Evolutionary conservation across 345 rosid genomes (phyloP), one percentile per base, ranked within the genome.

Genomic region (Xanthoceras sorbifolium): DNA sequence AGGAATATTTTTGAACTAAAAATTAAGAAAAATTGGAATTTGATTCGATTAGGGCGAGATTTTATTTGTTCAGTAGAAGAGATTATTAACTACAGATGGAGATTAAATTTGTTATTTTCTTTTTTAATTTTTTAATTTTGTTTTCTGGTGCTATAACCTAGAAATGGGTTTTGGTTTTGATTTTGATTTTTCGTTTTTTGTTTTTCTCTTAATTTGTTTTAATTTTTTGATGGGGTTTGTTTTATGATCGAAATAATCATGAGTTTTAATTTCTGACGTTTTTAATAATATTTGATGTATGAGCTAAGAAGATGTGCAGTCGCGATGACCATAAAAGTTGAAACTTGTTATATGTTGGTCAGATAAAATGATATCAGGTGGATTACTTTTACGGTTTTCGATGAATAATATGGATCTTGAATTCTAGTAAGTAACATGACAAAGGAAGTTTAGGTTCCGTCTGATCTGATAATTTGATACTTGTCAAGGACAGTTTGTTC

Each of bases 381-480:
- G 64, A 9, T 23, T 60, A 31, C 22, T 73, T 17, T 73, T 26
- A 72, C 40, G 0, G 59, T 26, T 63, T 73, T 25, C 17, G 42
- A 28, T 62, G 44, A 42, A 23, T 59, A n/a, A 44, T 38, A 63
- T 55, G 76, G 82, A 74, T 82, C 79, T n/a, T 76, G 83, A 76
- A 72, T 52, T 59, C 50, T 20, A 46, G 67, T 28, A 25, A 48
- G 31, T 54, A 61, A 72, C 1, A 48, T 36, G 77, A 69, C 29
- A 28, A 65, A 69, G 44, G 9, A n/a, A 34, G 65, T 28, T 34
- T 65, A 34, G 76, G 42, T 73, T 79, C 46, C 73, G 25, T 66
- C 50, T 84, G 85, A 79, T 79, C 81, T 48, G 63, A 76, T 71
- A 32, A 50, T n/a, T 76, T 69, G 34, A 75, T 75, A 69, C 71